A percentile compares a stretch with the other conserved stretches of the same genome.
Evolutionary conservation across 2,329 filamentous ascomycete genomes (phyloP).

Genomic region (Diaporthe aspalathi): DNA sequence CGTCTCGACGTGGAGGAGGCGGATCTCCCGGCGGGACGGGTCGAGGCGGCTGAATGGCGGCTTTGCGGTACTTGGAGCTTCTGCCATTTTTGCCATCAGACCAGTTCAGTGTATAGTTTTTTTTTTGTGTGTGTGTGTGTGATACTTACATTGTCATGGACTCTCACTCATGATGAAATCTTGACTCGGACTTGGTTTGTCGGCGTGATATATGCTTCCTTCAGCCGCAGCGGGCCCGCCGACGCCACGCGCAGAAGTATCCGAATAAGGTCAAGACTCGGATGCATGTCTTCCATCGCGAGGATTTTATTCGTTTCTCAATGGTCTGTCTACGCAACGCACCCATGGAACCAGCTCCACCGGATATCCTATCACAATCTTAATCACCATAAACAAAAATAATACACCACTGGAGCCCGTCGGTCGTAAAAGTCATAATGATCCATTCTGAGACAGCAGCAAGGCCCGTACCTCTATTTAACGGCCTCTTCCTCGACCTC

Average conservation of each 20-base stretch:
- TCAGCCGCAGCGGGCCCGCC: conserved; percentile 18
- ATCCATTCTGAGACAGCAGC: background rate
- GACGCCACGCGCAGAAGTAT: conserved; percentile 7
- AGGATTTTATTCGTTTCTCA: background rate
- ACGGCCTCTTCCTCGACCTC: conserved; percentile 21
- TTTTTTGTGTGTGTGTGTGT: too few species aligned
- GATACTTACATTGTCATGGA: background rate
- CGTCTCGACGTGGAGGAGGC: conserved; percentile 7
- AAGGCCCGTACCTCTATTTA: background rate
- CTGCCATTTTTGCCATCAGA: conserved; percentile 11
- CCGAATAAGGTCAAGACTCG: conserved; percentile 18
- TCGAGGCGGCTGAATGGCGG: conserved; percentile 11
- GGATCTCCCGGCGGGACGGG: conserved; percentile 14
- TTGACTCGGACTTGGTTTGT: background rate
- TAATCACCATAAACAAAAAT: background rate
- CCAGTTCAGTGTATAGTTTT: background rate
- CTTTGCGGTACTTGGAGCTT: background rate
- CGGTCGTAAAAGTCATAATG: background rate
- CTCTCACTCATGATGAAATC: too few species aligned
- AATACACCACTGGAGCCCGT: conserved; percentile 1
- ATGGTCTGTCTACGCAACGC: background rate
- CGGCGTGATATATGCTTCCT: background rate
- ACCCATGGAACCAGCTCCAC: conserved; percentile 9
- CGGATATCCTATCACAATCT: conserved; percentile 16
- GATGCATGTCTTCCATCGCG: background rate